Conservation (phyloP, 2,329 filamentous ascomycete species). For the Cytospora piceicola region DNA sequence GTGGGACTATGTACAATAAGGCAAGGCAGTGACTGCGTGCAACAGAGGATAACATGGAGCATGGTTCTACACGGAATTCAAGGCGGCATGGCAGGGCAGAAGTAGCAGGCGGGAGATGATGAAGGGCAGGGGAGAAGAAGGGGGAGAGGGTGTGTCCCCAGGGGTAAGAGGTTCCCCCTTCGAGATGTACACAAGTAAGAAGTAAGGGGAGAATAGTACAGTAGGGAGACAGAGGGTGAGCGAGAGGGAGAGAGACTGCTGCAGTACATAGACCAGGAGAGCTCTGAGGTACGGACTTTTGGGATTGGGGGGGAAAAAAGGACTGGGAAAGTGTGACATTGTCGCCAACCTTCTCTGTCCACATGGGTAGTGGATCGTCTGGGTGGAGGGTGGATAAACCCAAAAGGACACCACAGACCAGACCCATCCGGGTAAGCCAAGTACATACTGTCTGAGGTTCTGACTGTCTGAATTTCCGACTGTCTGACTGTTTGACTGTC, state of each 20-base stretch:
- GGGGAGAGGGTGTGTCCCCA: neutral
- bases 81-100: constrained; percentile 8
- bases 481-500: too few relatives aligned
- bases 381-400: constrained; percentile 19
- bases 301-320: constrained; percentile 3
- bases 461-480: too few relatives aligned
- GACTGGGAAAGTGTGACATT: constrained; percentile 12
- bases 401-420: constrained; percentile 8
- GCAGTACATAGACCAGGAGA: neutral
- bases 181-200: constrained; percentile 2
- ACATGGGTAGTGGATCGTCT: constrained; percentile 9
- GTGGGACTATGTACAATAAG: constrained; percentile 21
- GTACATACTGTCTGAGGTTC: constrained; percentile 7
- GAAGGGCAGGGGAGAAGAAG: constrained; percentile 11
- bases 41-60: neutral
- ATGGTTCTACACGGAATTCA: neutral
- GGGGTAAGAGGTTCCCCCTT: neutral
- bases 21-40: constrained; percentile 23
- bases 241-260: neutral
- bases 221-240: neutral
- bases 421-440: constrained; percentile 15
- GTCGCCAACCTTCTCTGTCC: neutral
- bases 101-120: constrained; percentile 15
- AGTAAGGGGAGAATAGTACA: neutral
- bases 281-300: constrained; percentile 2